These are phyloP conservation scores for Xylaria grammica DNA, from an alignment of 495 filamentous ascomycete genomes.

Conservation along the genomic window DNA sequence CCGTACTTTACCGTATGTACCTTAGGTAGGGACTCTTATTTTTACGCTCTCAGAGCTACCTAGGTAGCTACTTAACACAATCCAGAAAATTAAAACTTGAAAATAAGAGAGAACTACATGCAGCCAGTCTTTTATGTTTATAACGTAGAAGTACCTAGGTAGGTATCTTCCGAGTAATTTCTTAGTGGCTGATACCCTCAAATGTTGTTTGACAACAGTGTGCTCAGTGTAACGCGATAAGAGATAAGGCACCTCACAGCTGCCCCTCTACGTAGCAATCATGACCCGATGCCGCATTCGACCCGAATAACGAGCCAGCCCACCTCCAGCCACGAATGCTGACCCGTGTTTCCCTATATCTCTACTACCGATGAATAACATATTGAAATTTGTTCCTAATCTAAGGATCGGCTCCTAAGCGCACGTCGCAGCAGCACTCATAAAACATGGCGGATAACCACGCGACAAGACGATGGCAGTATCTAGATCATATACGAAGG, in stretches of 20 bases:
- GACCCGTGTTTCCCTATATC: background rate
- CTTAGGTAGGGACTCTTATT: too few species aligned
- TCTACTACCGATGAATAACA: too few species aligned
- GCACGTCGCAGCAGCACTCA: background rate
- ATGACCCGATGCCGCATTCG: background rate
- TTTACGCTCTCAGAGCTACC: too few species aligned
- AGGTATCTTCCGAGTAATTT: too few species aligned
- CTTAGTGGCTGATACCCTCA: too few species aligned
- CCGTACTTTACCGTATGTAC: too few species aligned
- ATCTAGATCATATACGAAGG: slow-evolving; percentile 77
- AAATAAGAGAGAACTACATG: too few species aligned
- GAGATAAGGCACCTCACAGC: slow-evolving; percentile 2
- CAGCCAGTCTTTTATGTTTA: too few species aligned
- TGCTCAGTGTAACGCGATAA: slow-evolving; percentile 16
- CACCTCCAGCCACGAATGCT: background rate
- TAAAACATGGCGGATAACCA: slow-evolving; percentile 20
- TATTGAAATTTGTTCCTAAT: background rate
- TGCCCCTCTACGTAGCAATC: slow-evolving; percentile 2
- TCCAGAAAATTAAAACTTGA: too few species aligned
- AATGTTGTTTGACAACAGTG: too few species aligned
- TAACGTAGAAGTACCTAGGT: too few species aligned
- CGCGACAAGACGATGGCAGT: slow-evolving; percentile 61
- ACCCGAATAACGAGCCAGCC: background rate
- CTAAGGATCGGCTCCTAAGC: background rate
- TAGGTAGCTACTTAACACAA: too few species aligned